Percentiles rank a stretch among this genome's conserved stretches.
phyloP scores from a whole-genome alignment of 106 monocot species.

The Hemerocallis citrina region DNA sequence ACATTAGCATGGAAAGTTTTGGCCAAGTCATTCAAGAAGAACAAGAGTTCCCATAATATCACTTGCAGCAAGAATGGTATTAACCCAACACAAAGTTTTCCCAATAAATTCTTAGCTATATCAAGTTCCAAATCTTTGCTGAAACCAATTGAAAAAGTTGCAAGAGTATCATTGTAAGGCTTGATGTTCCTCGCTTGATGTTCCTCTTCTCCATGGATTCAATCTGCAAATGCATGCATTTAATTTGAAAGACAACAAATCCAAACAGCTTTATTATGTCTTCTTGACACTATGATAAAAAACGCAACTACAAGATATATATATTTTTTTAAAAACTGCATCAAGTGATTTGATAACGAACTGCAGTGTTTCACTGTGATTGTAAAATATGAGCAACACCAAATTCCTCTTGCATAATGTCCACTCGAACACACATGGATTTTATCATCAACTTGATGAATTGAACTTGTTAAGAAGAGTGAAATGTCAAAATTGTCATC shows the following conservation, averaged over 20 bases:
- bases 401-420: too few relatives aligned
- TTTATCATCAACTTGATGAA: too few relatives aligned
- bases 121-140: constrained; percentile 64
- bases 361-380: too few relatives aligned
- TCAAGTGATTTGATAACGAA: not conserved
- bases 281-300: not conserved
- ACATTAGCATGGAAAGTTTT: too few relatives aligned
- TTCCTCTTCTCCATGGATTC: constrained; percentile 52
- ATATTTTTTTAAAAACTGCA: not conserved
- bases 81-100: constrained; percentile 40
- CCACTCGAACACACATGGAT: too few relatives aligned
- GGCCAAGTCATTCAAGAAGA: too few relatives aligned
- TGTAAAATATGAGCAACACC: too few relatives aligned
- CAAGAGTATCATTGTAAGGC: constrained; percentile 54
- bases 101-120: constrained; percentile 56
- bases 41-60: constrained; percentile 38
- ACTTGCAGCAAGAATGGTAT: constrained; percentile 63
- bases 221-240: constrained; percentile 39
- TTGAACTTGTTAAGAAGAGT: too few relatives aligned
- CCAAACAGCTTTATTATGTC: not conserved
- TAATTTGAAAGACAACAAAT: not conserved
- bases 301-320: not conserved
- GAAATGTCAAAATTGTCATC: too few relatives aligned
- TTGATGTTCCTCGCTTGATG: too few relatives aligned
- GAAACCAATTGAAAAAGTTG: constrained; percentile 47